Base-by-base conservation (phyloP, 75 land plant species). In the Picea glauca region DNA sequence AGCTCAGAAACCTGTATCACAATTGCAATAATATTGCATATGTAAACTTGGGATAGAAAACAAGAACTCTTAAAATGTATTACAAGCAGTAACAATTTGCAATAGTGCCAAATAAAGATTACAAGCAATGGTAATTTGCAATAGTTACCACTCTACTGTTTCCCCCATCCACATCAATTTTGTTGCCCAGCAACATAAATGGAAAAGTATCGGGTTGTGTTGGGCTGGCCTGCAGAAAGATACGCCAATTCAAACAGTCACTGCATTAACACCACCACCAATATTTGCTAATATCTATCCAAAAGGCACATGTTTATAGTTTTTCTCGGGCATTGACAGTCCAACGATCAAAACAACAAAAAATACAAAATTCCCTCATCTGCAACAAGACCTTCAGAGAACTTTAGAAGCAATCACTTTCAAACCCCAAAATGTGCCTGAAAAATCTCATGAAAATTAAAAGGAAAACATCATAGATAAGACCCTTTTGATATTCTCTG, bases 161-260 rank as follows among this genome's bases (percentile, higher is more conserved):
- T 21, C 96, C 98, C 77, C 92, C 94, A 83, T 95, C 98, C 43
- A 85, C 75, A 59, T 95, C 98, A 72, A 93, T 79, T 81, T 95
- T 95, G 86, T 95, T 95, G 58, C 98, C 98, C 77, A 95, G 85
- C 33, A 95, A 62, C 30, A 93, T 68, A 80, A 93, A 93, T 4
- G 98, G 98, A 77, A 91, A 95, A 21, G 84, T 78, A 20, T 87
- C 80, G 3, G 92, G 89, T 76, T 89, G 83, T 26, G 84, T 75
- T 40, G 92, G 92, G 73, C 85, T 88, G 62, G 94, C 96, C 98
- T 95, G 91, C 63, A 80, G 65, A 21, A 13, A 18, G 75, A 62
- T 33, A 21, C 3, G 1, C 12, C 40, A 70, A 32, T 70, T 46
- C 15, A 20, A 40, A 8, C 38, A 70, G 12, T 17, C 50, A 70